A percentile compares a stretch with the other conserved stretches of the same genome.
Conservation (phyloP, 495 filamentous ascomycete genomes). For the Daldinia vernicosa region DNA sequence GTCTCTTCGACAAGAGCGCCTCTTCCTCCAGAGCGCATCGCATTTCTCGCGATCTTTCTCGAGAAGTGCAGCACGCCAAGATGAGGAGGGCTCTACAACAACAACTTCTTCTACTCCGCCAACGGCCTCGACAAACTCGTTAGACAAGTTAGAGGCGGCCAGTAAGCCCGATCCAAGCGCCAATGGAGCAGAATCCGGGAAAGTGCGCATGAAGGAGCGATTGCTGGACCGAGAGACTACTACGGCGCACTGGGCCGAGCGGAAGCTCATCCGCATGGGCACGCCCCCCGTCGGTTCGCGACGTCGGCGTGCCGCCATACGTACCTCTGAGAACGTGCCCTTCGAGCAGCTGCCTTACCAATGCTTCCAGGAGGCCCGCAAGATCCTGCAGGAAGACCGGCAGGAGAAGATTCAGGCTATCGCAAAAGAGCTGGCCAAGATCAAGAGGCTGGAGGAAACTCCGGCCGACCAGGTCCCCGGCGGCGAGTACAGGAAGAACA, state of each 20-base stretch:
- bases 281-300: slow-evolving; percentile 77
- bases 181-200: background rate
- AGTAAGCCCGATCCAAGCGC: background rate
- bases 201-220: slow-evolving; percentile 38
- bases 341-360: slow-evolving; percentile 95
- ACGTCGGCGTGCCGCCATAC: slow-evolving; percentile 80
- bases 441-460: slow-evolving; percentile 65
- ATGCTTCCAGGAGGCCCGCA: slow-evolving; percentile 95
- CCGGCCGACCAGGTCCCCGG: slow-evolving; percentile 66
- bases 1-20: slow-evolving; percentile 63
- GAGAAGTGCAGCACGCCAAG: slow-evolving; percentile 50
- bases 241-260: slow-evolving; percentile 62
- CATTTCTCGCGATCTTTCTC: slow-evolving; percentile 58
- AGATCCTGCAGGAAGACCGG: slow-evolving; percentile 80
- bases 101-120: slow-evolving; percentile 45
- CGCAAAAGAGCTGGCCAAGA: slow-evolving; percentile 64
- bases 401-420: slow-evolving; percentile 79
- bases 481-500: slow-evolving; percentile 69
- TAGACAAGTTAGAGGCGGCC: slow-evolving; percentile 11
- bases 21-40: slow-evolving; percentile 44
- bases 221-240: slow-evolving; percentile 48
- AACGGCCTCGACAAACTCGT: slow-evolving; percentile 12
- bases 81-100: slow-evolving; percentile 52
- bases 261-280: slow-evolving; percentile 64
- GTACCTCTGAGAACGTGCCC: slow-evolving; percentile 73